Evolutionary conservation across 2,329 filamentous ascomycete species (phyloP).

Genomic region (Pseudogymnoascus sp.): DNA sequence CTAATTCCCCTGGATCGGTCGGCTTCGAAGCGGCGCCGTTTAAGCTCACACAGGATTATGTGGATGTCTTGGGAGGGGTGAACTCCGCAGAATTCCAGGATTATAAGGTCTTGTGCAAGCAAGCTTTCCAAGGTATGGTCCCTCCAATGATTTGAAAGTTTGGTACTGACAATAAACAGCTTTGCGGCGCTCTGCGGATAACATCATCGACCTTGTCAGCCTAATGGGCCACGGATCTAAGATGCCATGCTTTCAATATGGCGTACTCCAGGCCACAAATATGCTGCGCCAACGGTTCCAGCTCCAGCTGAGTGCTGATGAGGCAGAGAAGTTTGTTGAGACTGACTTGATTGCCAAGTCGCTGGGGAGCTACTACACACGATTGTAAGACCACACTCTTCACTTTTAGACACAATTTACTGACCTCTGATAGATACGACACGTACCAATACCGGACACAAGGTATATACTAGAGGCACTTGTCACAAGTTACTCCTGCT

Average conservation of each 20-base stretch:
- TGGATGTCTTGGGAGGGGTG: constrained; percentile 72
- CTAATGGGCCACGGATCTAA: constrained; percentile 79
- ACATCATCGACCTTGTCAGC: constrained; percentile 72
- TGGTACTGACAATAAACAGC: constrained; percentile 38
- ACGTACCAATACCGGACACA: constrained; percentile 84
- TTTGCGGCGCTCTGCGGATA: constrained; percentile 68
- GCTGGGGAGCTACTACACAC: constrained; percentile 78
- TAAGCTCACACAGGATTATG: constrained; percentile 79
- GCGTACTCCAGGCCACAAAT: constrained; percentile 62
- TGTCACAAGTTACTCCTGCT: background rate
- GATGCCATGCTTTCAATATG: constrained; percentile 76
- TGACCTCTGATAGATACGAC: constrained; percentile 53
- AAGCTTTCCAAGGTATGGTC: constrained; percentile 68
- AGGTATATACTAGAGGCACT: constrained; percentile 62
- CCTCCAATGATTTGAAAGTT: background rate
- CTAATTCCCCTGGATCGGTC: constrained; percentile 75
- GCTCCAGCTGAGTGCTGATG: constrained; percentile 73
- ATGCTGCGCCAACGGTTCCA: constrained; percentile 69
- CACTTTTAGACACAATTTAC: background rate
- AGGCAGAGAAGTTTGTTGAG: constrained; percentile 75
- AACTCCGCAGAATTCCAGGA: constrained; percentile 63
- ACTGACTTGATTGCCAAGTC: constrained; percentile 73
- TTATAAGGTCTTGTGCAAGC: constrained; percentile 74
- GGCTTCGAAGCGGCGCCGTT: constrained; percentile 83
- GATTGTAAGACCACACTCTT: constrained; percentile 53